A percentile compares a stretch with the other conserved stretches of the same genome.
These are phyloP conservation scores for Cicer pinnatifidum DNA, from an alignment of 306 rosid species.

Conservation along the genomic window DNA sequence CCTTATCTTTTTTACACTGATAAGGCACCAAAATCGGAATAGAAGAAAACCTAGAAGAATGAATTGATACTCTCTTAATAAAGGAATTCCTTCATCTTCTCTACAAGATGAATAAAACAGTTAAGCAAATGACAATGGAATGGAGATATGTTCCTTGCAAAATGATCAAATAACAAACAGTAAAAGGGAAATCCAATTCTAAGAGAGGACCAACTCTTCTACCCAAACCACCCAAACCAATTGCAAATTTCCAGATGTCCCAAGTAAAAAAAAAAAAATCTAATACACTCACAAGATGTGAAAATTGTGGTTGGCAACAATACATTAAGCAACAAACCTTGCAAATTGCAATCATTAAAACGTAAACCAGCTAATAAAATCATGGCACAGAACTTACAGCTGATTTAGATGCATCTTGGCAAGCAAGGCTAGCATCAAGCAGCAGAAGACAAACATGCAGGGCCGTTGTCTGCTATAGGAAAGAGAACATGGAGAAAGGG, in stretches of 20 bases:
- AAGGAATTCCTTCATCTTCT: not conserved
- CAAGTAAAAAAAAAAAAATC: not conserved
- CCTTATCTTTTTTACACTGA: not conserved
- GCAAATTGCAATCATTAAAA: constrained; percentile 29
- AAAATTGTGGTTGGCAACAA: constrained; percentile 38
- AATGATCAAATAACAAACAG: not conserved
- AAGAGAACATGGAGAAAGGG: constrained; percentile 38
- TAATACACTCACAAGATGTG: constrained; percentile 14
- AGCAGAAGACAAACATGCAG: constrained; percentile 86
- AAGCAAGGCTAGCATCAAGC: constrained; percentile 93
- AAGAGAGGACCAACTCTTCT: no score
- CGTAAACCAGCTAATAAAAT: constrained; percentile 38
- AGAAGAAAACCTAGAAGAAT: constrained; percentile 10
- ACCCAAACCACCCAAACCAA: not conserved
- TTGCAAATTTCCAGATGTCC: not conserved
- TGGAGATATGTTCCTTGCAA: not conserved
- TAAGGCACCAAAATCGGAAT: not conserved
- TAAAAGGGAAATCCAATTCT: not conserved
- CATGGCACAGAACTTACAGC: constrained; percentile 75
- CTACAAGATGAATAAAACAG: constrained; percentile 3
- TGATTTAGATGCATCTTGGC: constrained; percentile 88
- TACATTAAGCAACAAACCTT: constrained; percentile 38
- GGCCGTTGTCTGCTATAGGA: constrained; percentile 77
- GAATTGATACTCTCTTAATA: not conserved
- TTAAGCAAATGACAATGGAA: not conserved